A percentile compares a stretch with the other conserved stretches of the same genome.
Conservation (phyloP, 2,329 filamentous ascomycete species). For the Alternaria incomplexa region DNA sequence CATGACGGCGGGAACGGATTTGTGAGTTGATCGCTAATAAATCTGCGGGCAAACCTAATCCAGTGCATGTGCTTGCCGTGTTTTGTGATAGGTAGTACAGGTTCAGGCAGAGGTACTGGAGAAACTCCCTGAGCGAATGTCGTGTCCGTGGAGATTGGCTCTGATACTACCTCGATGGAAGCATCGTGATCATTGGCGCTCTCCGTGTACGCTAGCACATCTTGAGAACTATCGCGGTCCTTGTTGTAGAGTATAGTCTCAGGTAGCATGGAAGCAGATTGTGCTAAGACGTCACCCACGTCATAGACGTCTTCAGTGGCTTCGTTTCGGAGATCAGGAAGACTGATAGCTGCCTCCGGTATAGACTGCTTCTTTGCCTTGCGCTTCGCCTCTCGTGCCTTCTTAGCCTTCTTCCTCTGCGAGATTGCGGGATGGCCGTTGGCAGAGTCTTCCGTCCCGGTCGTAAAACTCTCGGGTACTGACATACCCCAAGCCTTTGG, state of each 20-base stretch:
- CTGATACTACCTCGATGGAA: neutral
- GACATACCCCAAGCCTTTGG: neutral
- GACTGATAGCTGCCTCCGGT: neutral
- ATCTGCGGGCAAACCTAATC: slow-evolving; percentile 15
- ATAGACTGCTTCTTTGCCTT: slow-evolving; percentile 27
- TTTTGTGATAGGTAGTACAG: slow-evolving; percentile 2
- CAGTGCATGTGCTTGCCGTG: slow-evolving; percentile 29
- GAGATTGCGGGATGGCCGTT: slow-evolving; percentile 14
- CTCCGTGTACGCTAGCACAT: neutral
- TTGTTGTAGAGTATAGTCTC: neutral
- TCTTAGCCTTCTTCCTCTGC: slow-evolving; percentile 36
- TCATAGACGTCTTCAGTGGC: neutral
- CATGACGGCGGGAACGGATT: slow-evolving; percentile 5
- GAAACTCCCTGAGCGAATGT: neutral
- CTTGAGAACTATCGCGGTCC: neutral
- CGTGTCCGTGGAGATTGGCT: neutral
- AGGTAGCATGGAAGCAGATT: neutral
- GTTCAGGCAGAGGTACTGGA: neutral
- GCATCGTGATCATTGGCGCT: neutral
- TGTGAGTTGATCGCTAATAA: slow-evolving; percentile 26
- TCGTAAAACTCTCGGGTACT: slow-evolving; percentile 8
- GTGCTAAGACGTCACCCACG: neutral
- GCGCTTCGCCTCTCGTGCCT: slow-evolving; percentile 20
- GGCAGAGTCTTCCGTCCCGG: neutral
- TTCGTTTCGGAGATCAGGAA: neutral